phyloP scores from a whole-genome alignment of 192 early-diverging fungal genomes.

The Coemansia sp. region DNA sequence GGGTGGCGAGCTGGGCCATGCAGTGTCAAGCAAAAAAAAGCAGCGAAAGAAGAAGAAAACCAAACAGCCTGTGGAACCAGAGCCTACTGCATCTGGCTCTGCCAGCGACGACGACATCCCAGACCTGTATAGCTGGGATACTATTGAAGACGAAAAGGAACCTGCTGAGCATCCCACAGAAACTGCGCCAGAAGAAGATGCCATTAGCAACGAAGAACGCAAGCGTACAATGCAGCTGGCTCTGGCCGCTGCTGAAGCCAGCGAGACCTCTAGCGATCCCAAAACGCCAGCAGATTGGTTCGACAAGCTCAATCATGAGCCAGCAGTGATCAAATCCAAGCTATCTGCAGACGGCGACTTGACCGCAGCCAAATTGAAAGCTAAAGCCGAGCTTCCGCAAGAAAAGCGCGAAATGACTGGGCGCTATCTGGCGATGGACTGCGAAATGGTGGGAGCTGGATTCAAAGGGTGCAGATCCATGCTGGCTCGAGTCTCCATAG shows the following conservation, averaged over 20 bases:
- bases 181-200: not conserved
- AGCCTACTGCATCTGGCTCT: not conserved
- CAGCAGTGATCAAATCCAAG: slow-evolving; percentile 11
- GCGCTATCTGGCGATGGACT: slow-evolving; percentile 94
- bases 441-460: slow-evolving; percentile 99
- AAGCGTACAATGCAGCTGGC: slow-evolving; percentile 32
- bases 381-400: slow-evolving; percentile 8
- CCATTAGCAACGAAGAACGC: slow-evolving; percentile 11
- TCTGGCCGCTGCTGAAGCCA: slow-evolving; percentile 22
- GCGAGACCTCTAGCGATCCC: slow-evolving; percentile 10
- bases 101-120: slow-evolving; percentile 29
- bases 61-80: not conserved
- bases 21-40: slow-evolving; percentile 8
- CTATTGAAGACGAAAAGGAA: slow-evolving; percentile 2
- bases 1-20: slow-evolving; percentile 16
- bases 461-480: slow-evolving; percentile 76
- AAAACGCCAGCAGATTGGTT: slow-evolving; percentile 38
- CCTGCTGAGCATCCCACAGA: not conserved
- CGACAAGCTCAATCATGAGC: slow-evolving; percentile 20
- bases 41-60: not conserved
- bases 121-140: slow-evolving; percentile 44
- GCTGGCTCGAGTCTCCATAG: slow-evolving; percentile 85
- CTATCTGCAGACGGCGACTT: slow-evolving; percentile 36
- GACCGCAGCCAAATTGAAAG: slow-evolving; percentile 19
- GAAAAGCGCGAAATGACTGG: slow-evolving; percentile 56